phyloP scores from a whole-genome alignment of 805 yeast species.

The Lipomyces lipofer region DNA sequence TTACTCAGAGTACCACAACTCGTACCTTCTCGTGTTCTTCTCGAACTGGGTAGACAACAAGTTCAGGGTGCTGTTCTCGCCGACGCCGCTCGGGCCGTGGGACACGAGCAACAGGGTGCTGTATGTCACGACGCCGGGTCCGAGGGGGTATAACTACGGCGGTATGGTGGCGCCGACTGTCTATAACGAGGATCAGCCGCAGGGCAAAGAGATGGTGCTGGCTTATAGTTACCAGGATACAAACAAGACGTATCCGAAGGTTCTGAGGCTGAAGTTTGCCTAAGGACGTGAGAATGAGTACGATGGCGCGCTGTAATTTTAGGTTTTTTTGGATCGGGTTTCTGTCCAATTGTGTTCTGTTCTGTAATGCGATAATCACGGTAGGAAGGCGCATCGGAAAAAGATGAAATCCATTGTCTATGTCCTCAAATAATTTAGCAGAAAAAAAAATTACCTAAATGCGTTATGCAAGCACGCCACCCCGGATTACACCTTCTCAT shows the following conservation, averaged over 20 bases:
- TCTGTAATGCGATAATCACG: too few species aligned
- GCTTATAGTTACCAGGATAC: constrained; percentile 14
- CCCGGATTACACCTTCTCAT: too few species aligned
- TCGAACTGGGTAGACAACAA: constrained; percentile 13
- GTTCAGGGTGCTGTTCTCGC: constrained; percentile 13
- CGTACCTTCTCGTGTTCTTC: constrained; percentile 17
- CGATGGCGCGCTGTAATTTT: too few species aligned
- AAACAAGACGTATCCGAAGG: constrained; percentile 11
- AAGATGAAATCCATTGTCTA: too few species aligned
- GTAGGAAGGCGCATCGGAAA: too few species aligned
- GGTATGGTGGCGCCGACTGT: background rate
- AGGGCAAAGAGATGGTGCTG: constrained; percentile 14
- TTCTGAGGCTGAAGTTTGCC: background rate
- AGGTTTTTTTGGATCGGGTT: too few species aligned
- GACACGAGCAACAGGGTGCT: constrained; percentile 3
- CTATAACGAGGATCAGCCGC: background rate
- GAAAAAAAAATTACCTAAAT: too few species aligned
- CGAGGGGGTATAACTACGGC: constrained; percentile 14
- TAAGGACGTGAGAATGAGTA: too few species aligned
- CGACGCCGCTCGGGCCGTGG: constrained; percentile 24
- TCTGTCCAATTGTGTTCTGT: too few species aligned
- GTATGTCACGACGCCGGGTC: constrained; percentile 2
- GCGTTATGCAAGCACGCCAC: too few species aligned
- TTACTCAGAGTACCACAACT: constrained; percentile 17
- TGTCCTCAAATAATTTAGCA: too few species aligned